phyloP scores from a whole-genome alignment of 495 filamentous ascomycete genomes.

The Trichoderma virens region DNA sequence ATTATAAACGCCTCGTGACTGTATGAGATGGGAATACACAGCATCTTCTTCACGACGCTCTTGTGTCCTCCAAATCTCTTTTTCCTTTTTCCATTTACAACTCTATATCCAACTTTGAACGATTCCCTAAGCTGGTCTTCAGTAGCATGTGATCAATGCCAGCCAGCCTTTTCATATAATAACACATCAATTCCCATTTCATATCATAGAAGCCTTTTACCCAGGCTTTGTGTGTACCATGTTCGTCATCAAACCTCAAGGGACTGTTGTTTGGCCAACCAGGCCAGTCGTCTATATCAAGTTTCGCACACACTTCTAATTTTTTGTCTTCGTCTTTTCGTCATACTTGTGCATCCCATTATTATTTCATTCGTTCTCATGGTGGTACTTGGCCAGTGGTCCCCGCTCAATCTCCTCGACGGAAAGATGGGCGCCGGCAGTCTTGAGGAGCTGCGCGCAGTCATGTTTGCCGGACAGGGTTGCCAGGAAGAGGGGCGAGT shows the following conservation, averaged over 20 bases:
- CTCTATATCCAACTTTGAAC: neutral
- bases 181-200: too few relatives aligned
- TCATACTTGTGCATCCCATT: too few relatives aligned
- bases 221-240: too few relatives aligned
- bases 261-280: too few relatives aligned
- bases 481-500: slow-evolving; percentile 77
- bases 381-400: neutral
- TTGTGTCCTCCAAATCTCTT: neutral
- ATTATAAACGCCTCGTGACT: neutral
- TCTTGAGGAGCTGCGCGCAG: slow-evolving; percentile 53
- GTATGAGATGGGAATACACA: neutral
- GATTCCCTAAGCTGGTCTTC: too few relatives aligned
- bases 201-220: too few relatives aligned
- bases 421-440: slow-evolving; percentile 29
- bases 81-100: neutral
- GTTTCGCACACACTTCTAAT: too few relatives aligned
- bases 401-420: slow-evolving; percentile 10
- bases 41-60: neutral
- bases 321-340: too few relatives aligned
- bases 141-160: too few relatives aligned
- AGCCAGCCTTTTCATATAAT: too few relatives aligned
- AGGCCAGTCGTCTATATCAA: too few relatives aligned
- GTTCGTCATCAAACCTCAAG: too few relatives aligned
- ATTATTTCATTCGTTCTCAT: neutral
- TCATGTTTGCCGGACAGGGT: slow-evolving; percentile 47